These are phyloP conservation scores for Theobroma cacao DNA, from an alignment of 345 rosid species.

Conservation along the genomic window DNA sequence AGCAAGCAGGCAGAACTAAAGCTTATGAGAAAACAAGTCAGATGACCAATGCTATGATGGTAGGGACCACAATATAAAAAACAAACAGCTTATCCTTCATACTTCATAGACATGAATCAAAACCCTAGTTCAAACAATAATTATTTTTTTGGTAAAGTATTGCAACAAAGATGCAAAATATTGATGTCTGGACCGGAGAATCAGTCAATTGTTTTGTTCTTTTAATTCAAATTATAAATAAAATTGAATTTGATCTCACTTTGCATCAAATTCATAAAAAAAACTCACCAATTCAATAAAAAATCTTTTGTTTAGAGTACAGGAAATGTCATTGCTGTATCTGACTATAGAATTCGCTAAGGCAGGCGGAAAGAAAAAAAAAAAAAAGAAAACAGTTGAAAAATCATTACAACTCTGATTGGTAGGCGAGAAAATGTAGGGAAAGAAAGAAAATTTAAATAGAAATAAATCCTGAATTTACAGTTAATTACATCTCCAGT, in stretches of 20 bases:
- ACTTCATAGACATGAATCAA: background rate
- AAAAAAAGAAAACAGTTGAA: background rate
- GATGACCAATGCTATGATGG: background rate
- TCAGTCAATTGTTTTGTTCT: background rate
- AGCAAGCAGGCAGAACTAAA: background rate
- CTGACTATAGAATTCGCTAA: background rate
- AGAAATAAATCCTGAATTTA: background rate
- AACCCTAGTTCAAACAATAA: constrained; percentile 12
- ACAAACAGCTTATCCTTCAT: background rate
- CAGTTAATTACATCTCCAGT: background rate
- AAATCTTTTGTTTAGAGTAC: background rate
- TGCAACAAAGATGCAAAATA: background rate
- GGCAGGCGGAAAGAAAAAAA: background rate
- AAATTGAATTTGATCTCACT: background rate
- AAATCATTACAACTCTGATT: background rate
- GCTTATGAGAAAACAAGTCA: background rate
- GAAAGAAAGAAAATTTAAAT: background rate
- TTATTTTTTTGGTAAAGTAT: background rate
- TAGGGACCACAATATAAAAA: constrained; percentile 5
- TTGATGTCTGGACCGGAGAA: background rate
- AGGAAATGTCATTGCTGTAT: background rate
- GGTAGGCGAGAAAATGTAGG: constrained; percentile 1
- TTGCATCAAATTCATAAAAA: background rate
- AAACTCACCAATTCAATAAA: background rate
- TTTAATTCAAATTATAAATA: background rate